A percentile compares a stretch with the other conserved stretches of the same genome.
Evolutionary conservation across 805 yeast species (phyloP).

Genomic region (Lipomyces mesembrius): DNA sequence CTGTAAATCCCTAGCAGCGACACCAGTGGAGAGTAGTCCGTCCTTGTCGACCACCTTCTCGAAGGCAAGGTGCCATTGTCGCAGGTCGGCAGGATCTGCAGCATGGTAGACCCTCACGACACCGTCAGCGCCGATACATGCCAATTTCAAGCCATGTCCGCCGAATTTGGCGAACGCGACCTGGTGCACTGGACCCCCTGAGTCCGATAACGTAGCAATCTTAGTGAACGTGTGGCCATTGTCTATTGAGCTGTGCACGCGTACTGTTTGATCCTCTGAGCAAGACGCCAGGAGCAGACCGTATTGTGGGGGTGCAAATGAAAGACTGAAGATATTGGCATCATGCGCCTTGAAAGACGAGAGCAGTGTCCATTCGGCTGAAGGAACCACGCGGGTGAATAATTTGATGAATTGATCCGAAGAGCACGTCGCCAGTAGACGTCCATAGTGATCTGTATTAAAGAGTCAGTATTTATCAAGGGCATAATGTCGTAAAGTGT

Average conservation of each 20-base stretch:
- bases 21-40: background rate
- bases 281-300: slow-evolving; percentile 86
- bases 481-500: background rate
- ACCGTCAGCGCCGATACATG: slow-evolving; percentile 90
- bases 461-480: background rate
- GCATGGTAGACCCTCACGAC: slow-evolving; percentile 83
- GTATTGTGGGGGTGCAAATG: slow-evolving; percentile 95
- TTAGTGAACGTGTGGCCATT: slow-evolving; percentile 85
- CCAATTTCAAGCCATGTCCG: slow-evolving; percentile 78
- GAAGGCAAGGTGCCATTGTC: slow-evolving; percentile 76
- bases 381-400: slow-evolving; percentile 68
- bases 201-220: slow-evolving; percentile 78
- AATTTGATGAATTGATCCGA: slow-evolving; percentile 93
- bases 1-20: slow-evolving; percentile 27
- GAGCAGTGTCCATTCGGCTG: slow-evolving; percentile 75
- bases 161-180: slow-evolving; percentile 82
- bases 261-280: slow-evolving; percentile 86
- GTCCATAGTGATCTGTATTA: slow-evolving; percentile 73
- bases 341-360: slow-evolving; percentile 98
- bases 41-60: slow-evolving; percentile 56
- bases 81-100: slow-evolving; percentile 83
- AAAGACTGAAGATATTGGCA: slow-evolving; percentile 75
- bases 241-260: slow-evolving; percentile 87
- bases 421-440: slow-evolving; percentile 89
- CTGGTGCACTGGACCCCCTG: slow-evolving; percentile 86